Percentiles rank a stretch among this genome's conserved stretches.
These are phyloP conservation scores for Orbilia quercus DNA, from an alignment of 2,329 filamentous ascomycete genomes.

Conservation along the genomic window DNA sequence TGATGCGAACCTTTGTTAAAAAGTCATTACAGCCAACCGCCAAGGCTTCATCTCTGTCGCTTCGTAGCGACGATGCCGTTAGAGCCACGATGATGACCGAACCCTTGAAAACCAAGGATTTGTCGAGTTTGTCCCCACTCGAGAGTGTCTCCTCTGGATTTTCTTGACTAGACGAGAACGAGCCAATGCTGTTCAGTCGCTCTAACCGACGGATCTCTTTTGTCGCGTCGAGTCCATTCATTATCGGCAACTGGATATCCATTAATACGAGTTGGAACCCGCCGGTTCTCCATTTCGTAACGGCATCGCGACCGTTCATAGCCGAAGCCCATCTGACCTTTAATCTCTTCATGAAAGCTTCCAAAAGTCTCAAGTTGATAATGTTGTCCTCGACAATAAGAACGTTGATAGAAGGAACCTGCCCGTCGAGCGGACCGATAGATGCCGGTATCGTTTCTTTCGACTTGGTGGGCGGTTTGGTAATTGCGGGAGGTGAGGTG, in stretches of 20 bases:
- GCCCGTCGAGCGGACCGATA: constrained; percentile 71
- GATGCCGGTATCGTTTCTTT: constrained; percentile 63
- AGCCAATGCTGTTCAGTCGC: constrained; percentile 88
- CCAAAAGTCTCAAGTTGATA: constrained; percentile 92
- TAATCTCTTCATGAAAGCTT: constrained; percentile 93
- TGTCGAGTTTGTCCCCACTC: constrained; percentile 71
- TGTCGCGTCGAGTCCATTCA: constrained; percentile 94
- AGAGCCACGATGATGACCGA: constrained; percentile 97
- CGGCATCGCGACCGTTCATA: constrained; percentile 91
- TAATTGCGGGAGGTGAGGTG: constrained; percentile 30
- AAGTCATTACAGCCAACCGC: constrained; percentile 98
- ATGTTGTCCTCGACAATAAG: constrained; percentile 98
- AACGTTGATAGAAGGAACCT: constrained; percentile 94
- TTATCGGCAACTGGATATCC: constrained; percentile 97
- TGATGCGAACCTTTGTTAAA: constrained; percentile 81
- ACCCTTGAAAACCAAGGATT: constrained; percentile 83
- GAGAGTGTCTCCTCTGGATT: constrained; percentile 65
- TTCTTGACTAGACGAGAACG: constrained; percentile 74
- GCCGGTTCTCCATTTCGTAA: constrained; percentile 89
- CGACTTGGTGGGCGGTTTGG: constrained; percentile 28
- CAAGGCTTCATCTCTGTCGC: constrained; percentile 91
- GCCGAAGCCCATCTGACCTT: constrained; percentile 98
- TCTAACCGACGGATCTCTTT: constrained; percentile 93
- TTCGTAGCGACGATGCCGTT: constrained; percentile 92
- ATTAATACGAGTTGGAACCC: constrained; percentile 97